A percentile compares a stretch with the other conserved stretches of the same genome.
These are phyloP conservation scores for Rutstroemia sp. DNA, from an alignment of 2,329 filamentous ascomycete genomes.

Conservation along the genomic window DNA sequence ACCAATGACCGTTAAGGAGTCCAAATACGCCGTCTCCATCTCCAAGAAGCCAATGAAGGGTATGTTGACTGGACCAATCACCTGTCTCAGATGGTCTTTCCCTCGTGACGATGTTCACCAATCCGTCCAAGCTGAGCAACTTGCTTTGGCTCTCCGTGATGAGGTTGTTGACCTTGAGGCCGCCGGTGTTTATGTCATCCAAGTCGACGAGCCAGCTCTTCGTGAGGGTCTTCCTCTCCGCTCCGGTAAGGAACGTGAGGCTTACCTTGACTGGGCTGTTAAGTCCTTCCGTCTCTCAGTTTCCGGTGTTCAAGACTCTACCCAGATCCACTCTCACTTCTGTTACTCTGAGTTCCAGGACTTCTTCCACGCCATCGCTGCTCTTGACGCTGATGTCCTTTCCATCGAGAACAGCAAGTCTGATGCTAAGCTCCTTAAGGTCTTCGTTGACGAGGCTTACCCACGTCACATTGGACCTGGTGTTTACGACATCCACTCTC, in stretches of 20 bases:
- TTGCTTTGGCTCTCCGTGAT: slow-evolving; percentile 94
- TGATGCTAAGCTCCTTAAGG: slow-evolving; percentile 96
- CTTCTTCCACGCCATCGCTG: slow-evolving; percentile 99
- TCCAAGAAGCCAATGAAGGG: slow-evolving; percentile 99
- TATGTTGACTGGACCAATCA: slow-evolving; percentile 99
- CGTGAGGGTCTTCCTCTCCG: slow-evolving; percentile 99
- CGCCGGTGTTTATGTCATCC: slow-evolving; percentile 94
- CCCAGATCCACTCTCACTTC: slow-evolving; percentile 99
- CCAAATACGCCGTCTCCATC: slow-evolving; percentile 93
- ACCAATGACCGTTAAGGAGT: slow-evolving; percentile 99
- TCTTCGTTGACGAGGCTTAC: slow-evolving; percentile 96
- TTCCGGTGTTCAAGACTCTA: slow-evolving; percentile 86
- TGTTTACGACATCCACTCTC: slow-evolving; percentile 99
- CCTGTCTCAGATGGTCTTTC: slow-evolving; percentile 99
- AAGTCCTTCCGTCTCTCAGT: slow-evolving; percentile 96
- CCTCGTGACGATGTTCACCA: slow-evolving; percentile 99
- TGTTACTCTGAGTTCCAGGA: slow-evolving; percentile 99
- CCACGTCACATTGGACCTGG: slow-evolving; percentile 97
- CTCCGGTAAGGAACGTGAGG: slow-evolving; percentile 85
- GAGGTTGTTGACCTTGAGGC: slow-evolving; percentile 97
- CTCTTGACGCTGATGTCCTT: slow-evolving; percentile 94
- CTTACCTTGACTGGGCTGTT: slow-evolving; percentile 96
- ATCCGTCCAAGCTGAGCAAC: slow-evolving; percentile 97
- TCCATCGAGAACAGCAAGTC: slow-evolving; percentile 99
- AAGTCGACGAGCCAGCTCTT: slow-evolving; percentile 97